Conservation (phyloP, 352 stramenopile genomes). For the Globisporangium barbulae region DNA sequence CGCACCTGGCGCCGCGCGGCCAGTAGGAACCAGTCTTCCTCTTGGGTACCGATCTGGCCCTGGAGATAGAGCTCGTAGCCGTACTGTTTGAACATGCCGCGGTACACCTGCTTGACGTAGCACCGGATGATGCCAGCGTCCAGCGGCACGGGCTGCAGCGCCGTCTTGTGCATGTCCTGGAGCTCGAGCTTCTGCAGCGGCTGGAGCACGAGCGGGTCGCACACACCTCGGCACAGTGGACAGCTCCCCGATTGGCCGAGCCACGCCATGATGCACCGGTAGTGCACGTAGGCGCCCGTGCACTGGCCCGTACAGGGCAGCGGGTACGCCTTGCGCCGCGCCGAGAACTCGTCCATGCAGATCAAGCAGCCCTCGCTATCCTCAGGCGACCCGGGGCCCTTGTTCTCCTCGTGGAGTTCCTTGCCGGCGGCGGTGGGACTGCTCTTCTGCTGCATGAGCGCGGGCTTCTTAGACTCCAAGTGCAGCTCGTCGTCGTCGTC, state of each 20-base stretch:
- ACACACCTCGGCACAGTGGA: constrained; percentile 75
- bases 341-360: constrained; percentile 89
- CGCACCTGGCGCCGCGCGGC: constrained; percentile 75
- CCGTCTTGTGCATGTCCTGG: constrained; percentile 72
- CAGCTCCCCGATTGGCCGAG: constrained; percentile 81
- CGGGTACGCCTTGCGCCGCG: constrained; percentile 78
- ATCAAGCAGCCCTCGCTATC: constrained; percentile 69
- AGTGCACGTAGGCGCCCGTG: constrained; percentile 80
- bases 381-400: constrained; percentile 12
- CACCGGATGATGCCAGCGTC: constrained; percentile 85
- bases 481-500: constrained; percentile 18
- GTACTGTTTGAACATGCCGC: constrained; percentile 87
- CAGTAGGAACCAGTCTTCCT: constrained; percentile 79
- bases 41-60: constrained; percentile 78
- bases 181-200: constrained; percentile 82
- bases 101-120: constrained; percentile 87
- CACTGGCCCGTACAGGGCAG: constrained; percentile 75
- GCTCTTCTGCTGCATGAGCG: constrained; percentile 1
- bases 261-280: constrained; percentile 89
- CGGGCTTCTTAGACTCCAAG: constrained; percentile 14
- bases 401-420: constrained; percentile 9
- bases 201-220: constrained; percentile 78
- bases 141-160: constrained; percentile 73
- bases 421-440: constrained; percentile 10
- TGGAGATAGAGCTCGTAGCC: constrained; percentile 83